Conservation (phyloP, 345 rosid species). For the Brassica rapa region DNA sequence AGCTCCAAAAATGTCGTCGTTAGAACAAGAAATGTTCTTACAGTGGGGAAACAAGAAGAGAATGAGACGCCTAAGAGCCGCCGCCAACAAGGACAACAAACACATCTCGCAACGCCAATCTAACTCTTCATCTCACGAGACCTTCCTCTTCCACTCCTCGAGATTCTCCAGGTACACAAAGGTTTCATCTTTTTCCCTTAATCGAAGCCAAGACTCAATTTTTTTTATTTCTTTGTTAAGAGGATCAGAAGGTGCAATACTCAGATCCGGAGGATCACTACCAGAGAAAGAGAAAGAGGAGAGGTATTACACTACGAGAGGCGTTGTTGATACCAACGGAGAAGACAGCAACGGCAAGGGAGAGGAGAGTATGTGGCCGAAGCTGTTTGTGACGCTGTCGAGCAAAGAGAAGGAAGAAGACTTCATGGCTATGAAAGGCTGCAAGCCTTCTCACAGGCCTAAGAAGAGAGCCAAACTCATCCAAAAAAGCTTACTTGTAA, state of each 20-base stretch:
- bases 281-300: conserved; percentile 65
- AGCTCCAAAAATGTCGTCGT: conserved; percentile 20
- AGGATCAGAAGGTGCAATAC: conserved; percentile 51
- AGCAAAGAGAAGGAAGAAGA: conserved; percentile 94
- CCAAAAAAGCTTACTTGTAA: conserved; percentile 78
- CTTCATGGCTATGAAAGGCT: conserved; percentile 93
- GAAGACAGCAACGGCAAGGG: conserved; percentile 47
- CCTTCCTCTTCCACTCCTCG: conserved; percentile 42
- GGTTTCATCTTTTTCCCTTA: background rate
- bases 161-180: conserved; percentile 38
- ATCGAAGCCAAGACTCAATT: background rate
- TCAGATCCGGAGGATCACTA: conserved; percentile 43
- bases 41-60: conserved; percentile 92
- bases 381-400: conserved; percentile 61
- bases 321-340: conserved; percentile 62
- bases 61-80: conserved; percentile 61
- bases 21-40: conserved; percentile 57
- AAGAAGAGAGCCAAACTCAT: conserved; percentile 87
- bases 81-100: conserved; percentile 50
- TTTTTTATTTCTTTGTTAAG: conserved; percentile 16
- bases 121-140: conserved; percentile 45
- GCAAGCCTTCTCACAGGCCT: conserved; percentile 90
- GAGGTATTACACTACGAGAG: conserved; percentile 74
- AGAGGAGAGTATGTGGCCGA: conserved; percentile 67
- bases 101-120: conserved; percentile 48